Percentiles rank a stretch among this genome's conserved stretches.
Conservation (phyloP, 139 green algal genomes). For the Coccomyxa sp. region DNA sequence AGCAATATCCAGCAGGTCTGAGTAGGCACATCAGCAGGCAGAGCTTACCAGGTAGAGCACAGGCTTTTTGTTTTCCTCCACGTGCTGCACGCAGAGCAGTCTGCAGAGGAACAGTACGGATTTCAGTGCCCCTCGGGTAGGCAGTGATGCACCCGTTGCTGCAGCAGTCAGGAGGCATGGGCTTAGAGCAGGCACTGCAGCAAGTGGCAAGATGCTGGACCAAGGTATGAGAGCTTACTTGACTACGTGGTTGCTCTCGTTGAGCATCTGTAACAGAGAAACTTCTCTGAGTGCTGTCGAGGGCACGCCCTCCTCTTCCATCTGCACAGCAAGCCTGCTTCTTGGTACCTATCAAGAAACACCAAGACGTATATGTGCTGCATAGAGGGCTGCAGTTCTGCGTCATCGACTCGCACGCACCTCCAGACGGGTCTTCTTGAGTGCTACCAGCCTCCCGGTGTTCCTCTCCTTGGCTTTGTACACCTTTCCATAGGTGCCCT, state of each 20-base stretch:
- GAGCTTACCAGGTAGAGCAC: slow-evolving; percentile 89
- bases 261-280: slow-evolving; percentile 66
- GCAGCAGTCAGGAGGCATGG: too few species aligned
- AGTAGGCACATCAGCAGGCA: background rate
- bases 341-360: background rate
- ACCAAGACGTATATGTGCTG: background rate
- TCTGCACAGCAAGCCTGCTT: slow-evolving; percentile 28
- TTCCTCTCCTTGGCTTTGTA: slow-evolving; percentile 83
- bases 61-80: slow-evolving; percentile 92
- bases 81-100: slow-evolving; percentile 92
- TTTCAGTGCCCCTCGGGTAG: too few species aligned
- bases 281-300: slow-evolving; percentile 81
- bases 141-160: background rate
- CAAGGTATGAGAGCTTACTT: slow-evolving; percentile 64
- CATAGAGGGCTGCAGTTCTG: background rate
- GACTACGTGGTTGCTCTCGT: slow-evolving; percentile 86
- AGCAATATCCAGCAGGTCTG: too few species aligned
- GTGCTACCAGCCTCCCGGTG: slow-evolving; percentile 66
- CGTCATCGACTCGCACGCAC: background rate
- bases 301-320: slow-evolving; percentile 82
- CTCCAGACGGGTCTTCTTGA: slow-evolving; percentile 87
- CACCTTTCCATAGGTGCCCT: slow-evolving; percentile 97
- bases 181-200: too few species aligned
- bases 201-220: too few species aligned
- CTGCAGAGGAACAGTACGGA: slow-evolving; percentile 51